These are phyloP conservation scores for Vicia sativa DNA, from an alignment of 306 rosid genomes.

Conservation along the genomic window DNA sequence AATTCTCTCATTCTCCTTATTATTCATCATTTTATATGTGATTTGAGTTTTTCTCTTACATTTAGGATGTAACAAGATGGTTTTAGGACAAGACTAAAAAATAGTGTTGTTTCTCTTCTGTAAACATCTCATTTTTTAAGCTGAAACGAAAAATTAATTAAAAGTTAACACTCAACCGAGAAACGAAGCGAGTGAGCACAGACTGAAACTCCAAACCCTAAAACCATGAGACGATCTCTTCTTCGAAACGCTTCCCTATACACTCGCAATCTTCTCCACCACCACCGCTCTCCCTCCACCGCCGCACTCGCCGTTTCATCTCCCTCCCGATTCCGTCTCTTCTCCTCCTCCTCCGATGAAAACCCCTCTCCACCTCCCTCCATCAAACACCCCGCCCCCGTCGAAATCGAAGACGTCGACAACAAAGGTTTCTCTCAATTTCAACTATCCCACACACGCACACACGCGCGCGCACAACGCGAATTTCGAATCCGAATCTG, in stretches of 20 bases:
- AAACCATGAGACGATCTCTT: constrained; percentile 40
- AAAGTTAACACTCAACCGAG: background rate
- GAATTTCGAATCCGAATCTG: background rate
- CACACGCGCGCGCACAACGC: too few species aligned
- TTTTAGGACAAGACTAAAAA: too few species aligned
- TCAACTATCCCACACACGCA: background rate
- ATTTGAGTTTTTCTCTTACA: too few species aligned
- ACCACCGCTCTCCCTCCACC: constrained; percentile 34
- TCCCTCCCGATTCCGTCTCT: constrained; percentile 47
- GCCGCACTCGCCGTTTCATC: constrained; percentile 41
- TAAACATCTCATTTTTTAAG: too few species aligned
- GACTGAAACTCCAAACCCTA: constrained; percentile 33
- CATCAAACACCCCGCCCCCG: constrained; percentile 15
- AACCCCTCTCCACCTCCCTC: background rate
- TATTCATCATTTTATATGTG: too few species aligned
- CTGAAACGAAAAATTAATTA: too few species aligned
- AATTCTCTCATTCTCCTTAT: too few species aligned
- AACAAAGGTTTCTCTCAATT: constrained; percentile 58
- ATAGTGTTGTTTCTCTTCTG: too few species aligned
- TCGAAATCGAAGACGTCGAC: constrained; percentile 46
- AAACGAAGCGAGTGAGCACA: background rate
- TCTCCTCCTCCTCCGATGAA: constrained; percentile 55
- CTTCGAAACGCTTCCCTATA: constrained; percentile 46
- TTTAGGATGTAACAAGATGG: too few species aligned
- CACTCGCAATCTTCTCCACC: constrained; percentile 50